These are phyloP conservation scores for Xylaria sp. DNA, from an alignment of 2,329 filamentous ascomycete genomes.

Conservation along the genomic window DNA sequence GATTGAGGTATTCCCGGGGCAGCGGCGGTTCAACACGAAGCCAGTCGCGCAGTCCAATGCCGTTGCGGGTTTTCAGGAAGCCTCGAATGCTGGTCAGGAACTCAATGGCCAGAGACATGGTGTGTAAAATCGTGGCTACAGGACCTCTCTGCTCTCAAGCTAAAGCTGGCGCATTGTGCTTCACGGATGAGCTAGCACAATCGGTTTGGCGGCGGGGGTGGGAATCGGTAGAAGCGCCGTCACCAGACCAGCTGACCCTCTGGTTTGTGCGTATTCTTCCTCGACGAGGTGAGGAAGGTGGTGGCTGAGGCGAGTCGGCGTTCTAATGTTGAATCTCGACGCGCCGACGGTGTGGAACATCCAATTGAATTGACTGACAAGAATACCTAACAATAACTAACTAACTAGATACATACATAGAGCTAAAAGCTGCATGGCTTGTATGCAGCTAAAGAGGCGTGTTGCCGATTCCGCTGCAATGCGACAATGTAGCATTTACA, in stretches of 20 bases:
- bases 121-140: conserved; percentile 24
- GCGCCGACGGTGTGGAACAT: background rate
- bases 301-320: background rate
- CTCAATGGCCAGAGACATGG: conserved; percentile 72
- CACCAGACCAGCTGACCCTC: conserved; percentile 15
- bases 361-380: background rate
- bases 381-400: too few species aligned
- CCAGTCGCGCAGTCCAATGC: conserved; percentile 73
- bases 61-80: conserved; percentile 72
- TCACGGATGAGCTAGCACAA: conserved; percentile 1
- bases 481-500: background rate
- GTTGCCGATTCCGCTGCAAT: background rate
- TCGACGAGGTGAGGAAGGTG: background rate
- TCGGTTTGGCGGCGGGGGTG: background rate
- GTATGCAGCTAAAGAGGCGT: conserved; percentile 3
- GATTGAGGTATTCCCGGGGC: conserved; percentile 72
- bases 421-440: background rate
- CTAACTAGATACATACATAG: background rate
- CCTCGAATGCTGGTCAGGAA: conserved; percentile 74
- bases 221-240: background rate
- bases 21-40: conserved; percentile 80
- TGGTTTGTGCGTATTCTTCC: conserved; percentile 3
- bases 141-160: conserved; percentile 11
- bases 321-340: background rate
- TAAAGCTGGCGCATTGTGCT: conserved; percentile 28